Percentiles rank a stretch among this genome's conserved stretches.
Conservation (phyloP, 2,329 filamentous ascomycete species). For the Escovopsis sp. region DNA sequence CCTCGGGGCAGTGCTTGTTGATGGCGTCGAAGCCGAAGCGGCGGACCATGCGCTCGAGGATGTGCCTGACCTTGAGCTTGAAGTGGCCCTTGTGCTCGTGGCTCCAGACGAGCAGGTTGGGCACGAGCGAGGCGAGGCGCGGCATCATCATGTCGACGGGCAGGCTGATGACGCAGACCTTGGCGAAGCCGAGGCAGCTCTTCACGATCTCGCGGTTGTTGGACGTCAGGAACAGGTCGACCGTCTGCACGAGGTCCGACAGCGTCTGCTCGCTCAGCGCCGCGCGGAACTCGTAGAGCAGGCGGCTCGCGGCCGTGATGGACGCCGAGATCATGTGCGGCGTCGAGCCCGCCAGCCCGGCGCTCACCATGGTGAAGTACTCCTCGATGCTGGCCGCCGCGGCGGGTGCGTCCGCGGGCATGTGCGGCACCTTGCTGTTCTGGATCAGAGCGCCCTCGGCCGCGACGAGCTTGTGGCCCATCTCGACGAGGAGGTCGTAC, state of each 20-base stretch:
- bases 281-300: constrained; percentile 80
- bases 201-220: constrained; percentile 96
- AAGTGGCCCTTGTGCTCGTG: constrained; percentile 98
- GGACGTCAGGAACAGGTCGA: constrained; percentile 90
- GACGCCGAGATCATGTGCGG: constrained; percentile 96
- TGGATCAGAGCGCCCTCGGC: constrained; percentile 60
- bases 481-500: constrained; percentile 77
- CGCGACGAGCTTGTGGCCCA: constrained; percentile 63
- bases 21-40: constrained; percentile 75
- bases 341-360: constrained; percentile 79
- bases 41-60: constrained; percentile 84
- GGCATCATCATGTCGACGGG: constrained; percentile 67
- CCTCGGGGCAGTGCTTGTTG: constrained; percentile 67
- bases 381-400: constrained; percentile 78
- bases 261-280: constrained; percentile 55
- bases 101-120: constrained; percentile 88
- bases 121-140: constrained; percentile 62
- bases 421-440: constrained; percentile 75
- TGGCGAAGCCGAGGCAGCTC: constrained; percentile 89
- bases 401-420: constrained; percentile 65
- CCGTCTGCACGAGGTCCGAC: constrained; percentile 76
- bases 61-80: constrained; percentile 95
- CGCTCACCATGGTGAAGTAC: constrained; percentile 96
- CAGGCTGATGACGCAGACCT: constrained; percentile 81
- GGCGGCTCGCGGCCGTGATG: constrained; percentile 87